Conservation (phyloP, 2,329 filamentous ascomycete species). For the Albifimbria verrucaria region DNA sequence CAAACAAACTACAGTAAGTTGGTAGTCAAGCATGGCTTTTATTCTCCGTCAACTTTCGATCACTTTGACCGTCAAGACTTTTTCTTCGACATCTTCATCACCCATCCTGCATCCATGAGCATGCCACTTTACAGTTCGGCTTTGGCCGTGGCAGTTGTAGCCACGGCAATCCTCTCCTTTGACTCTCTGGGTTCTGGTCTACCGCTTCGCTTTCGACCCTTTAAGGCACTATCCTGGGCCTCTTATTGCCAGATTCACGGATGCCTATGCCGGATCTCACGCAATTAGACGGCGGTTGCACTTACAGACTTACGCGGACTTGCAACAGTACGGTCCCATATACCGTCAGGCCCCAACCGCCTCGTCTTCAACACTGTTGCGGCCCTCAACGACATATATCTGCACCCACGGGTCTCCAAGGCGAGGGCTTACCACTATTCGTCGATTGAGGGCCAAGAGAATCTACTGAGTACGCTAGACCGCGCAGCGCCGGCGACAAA, state of each 20-base stretch:
- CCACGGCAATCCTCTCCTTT: too few species aligned
- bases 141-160: too few species aligned
- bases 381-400: conserved; percentile 7
- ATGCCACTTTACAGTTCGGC: too few species aligned
- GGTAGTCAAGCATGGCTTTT: too few species aligned
- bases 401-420: conserved; percentile 6
- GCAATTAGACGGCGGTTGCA: conserved; percentile 5
- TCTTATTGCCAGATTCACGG: conserved; percentile 6
- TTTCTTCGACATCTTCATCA: too few species aligned
- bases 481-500: conserved; percentile 5
- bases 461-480: conserved; percentile 8
- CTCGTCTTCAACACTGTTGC: conserved; percentile 11
- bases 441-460: conserved; percentile 2
- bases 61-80: too few species aligned
- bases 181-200: too few species aligned
- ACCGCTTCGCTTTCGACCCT: background rate
- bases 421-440: conserved; percentile 3
- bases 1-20: too few species aligned
- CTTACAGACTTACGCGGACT: conserved; percentile 4
- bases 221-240: conserved; percentile 3
- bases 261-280: conserved; percentile 5
- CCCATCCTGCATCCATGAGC: too few species aligned
- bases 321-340: conserved; percentile 8
- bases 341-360: conserved; percentile 8
- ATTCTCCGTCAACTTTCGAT: too few species aligned